Base-by-base conservation (phyloP, 1,139 yeast genomes). In the Debaryomyces sp. region DNA sequence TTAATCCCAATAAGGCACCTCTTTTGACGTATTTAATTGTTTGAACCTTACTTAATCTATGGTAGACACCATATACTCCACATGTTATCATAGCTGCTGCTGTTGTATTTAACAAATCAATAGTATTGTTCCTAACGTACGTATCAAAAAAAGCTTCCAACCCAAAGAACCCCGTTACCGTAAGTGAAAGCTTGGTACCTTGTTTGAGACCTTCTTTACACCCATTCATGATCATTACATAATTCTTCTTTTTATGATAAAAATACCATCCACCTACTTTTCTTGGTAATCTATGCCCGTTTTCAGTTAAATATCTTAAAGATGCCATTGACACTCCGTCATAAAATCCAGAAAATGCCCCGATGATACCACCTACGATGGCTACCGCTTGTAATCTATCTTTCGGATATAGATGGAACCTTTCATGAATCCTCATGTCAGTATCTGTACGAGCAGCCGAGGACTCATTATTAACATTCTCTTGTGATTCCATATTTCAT, bases 231-330 rank as follows among this genome's bases (percentile, higher is more conserved):
- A 87, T 67, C 70, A 89, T 83, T 39, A 86, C 87, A 63, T 88
- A 88, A 65, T 88, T 87, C 70, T 89, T 89, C 55, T 90, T 79
- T 66, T 88, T 89, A 66, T 89, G 96, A 67, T 90, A 89, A 62
- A 87, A 87, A 63, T 87, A 90, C 96, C 96, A 89, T 0, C 94
- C 95, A 30, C 91, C 94, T 47, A 84, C 87, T 0, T 87, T 84
- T 21, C 70, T 75, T 4, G 96, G 96, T 52, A 90, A 70, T 42
- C 96, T 67, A 61, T 89, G 96, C 10, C 95, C 88, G 60, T 89
- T 89, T 55, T 88, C 91, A 1, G 92, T 90, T 47, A 89, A 72
- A 58, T 81, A 90, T 42, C 84, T 75, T 36, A 85, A 66, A 0
- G 89, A 80, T 1, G 88, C 71, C 5, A 64, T 57, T 50, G 77